Percentiles rank a stretch among this genome's conserved stretches.
Evolutionary conservation across 2,329 filamentous ascomycete genomes (phyloP).

Genomic region (Cadophora malorum): DNA sequence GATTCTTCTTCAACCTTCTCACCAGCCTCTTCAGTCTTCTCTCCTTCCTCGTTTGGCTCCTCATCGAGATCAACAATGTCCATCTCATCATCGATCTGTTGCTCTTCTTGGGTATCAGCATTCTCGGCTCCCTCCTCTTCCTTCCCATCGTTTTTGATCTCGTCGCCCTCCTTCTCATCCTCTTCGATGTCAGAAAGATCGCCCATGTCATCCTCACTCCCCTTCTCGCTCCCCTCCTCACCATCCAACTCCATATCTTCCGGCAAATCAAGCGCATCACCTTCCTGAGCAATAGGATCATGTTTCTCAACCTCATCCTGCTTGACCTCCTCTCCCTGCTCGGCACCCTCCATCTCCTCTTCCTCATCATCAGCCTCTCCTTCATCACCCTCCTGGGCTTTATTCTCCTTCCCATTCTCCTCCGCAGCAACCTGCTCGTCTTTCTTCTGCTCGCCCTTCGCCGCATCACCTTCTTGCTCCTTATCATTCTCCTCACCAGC

Average conservation of each 20-base stretch:
- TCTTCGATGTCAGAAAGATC: constrained; percentile 58
- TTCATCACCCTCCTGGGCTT: constrained; percentile 56
- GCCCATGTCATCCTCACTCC: constrained; percentile 55
- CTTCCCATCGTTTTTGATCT: constrained; percentile 51
- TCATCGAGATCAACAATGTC: constrained; percentile 45
- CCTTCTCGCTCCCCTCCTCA: constrained; percentile 53
- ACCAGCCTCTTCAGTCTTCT: constrained; percentile 60
- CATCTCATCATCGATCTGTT: constrained; percentile 45
- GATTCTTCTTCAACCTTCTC: constrained; percentile 54
- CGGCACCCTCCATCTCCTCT: constrained; percentile 66
- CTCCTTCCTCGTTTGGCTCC: constrained; percentile 42
- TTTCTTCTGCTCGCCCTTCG: constrained; percentile 71
- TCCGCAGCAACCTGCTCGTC: constrained; percentile 55
- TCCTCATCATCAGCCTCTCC: constrained; percentile 51
- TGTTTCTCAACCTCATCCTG: constrained; percentile 66
- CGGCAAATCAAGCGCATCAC: constrained; percentile 71
- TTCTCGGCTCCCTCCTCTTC: constrained; percentile 51
- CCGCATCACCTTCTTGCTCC: constrained; percentile 76
- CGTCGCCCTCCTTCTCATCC: constrained; percentile 49
- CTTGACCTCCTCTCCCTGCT: constrained; percentile 61
- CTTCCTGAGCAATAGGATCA: constrained; percentile 71
- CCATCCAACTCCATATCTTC: constrained; percentile 76
- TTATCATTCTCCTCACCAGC: constrained; percentile 80
- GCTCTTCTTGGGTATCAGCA: constrained; percentile 49
- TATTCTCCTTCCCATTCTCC: constrained; percentile 65